Evolutionary conservation across 2,329 filamentous ascomycete genomes (phyloP).

Genomic region (Penicillium italicum): DNA sequence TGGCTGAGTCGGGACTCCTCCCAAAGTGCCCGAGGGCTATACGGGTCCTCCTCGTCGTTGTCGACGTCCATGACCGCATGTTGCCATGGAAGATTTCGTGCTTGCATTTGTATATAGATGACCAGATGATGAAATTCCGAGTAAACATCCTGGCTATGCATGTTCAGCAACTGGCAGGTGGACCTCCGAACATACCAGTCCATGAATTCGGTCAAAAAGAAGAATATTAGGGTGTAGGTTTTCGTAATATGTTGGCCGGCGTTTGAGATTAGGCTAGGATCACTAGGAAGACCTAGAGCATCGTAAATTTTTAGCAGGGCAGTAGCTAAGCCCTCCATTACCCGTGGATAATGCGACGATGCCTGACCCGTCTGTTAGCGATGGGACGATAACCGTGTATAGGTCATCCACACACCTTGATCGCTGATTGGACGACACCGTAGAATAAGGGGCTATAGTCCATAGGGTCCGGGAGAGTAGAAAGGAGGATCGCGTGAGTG

Average conservation of each 20-base stretch:
- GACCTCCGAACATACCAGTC: slow-evolving; percentile 37
- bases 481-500: slow-evolving; percentile 27
- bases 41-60: slow-evolving; percentile 19
- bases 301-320: slow-evolving; percentile 34
- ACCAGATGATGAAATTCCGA: slow-evolving; percentile 34
- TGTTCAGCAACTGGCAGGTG: slow-evolving; percentile 35
- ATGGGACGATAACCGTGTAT: neutral
- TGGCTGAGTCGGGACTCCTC: slow-evolving; percentile 33
- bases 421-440: slow-evolving; percentile 35
- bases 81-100: slow-evolving; percentile 18
- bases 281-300: slow-evolving; percentile 23
- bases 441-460: slow-evolving; percentile 34
- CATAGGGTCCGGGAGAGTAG: slow-evolving; percentile 27
- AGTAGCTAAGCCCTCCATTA: slow-evolving; percentile 35
- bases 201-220: slow-evolving; percentile 39
- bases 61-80: slow-evolving; percentile 26
- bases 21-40: slow-evolving; percentile 26
- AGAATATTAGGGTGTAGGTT: slow-evolving; percentile 36
- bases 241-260: slow-evolving; percentile 25
- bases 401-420: slow-evolving; percentile 29
- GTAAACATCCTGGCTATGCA: slow-evolving; percentile 36
- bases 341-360: slow-evolving; percentile 33
- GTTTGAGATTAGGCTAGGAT: slow-evolving; percentile 9
- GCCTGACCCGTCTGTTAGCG: slow-evolving; percentile 24
- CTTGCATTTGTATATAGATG: slow-evolving; percentile 28